Evolutionary conservation across 2,329 filamentous ascomycete genomes (phyloP).

Genomic region (Fusarium papillatum): DNA sequence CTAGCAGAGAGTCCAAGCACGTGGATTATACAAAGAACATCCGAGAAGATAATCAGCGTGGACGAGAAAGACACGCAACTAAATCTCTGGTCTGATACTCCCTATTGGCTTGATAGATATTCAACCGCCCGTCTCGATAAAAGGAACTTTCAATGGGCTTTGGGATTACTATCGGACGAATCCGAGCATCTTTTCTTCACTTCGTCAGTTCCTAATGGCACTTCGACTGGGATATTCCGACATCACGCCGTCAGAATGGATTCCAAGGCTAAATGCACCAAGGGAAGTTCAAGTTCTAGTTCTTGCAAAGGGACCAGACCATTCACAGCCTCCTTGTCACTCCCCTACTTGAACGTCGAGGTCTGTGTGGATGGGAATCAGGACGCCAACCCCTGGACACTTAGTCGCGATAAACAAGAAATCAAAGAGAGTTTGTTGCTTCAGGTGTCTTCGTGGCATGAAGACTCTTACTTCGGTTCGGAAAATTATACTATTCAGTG

Average conservation of each 20-base stretch:
- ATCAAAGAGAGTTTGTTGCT: conserved; percentile 18
- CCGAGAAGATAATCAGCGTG: not conserved
- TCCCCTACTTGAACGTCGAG: not conserved
- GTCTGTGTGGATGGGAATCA: conserved; percentile 20
- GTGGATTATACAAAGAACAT: conserved; percentile 2
- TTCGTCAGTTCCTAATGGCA: conserved; percentile 11
- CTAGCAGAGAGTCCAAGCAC: not conserved
- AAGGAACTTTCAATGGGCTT: not conserved
- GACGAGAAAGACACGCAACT: not conserved
- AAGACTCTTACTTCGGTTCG: not conserved
- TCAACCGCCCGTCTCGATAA: not conserved
- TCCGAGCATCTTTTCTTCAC: conserved; percentile 5
- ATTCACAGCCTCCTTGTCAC: not conserved
- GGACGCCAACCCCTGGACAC: conserved; percentile 3
- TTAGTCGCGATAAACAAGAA: conserved; percentile 22
- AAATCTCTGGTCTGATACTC: conserved; percentile 6
- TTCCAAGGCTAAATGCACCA: not conserved
- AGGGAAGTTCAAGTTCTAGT: accelerated
- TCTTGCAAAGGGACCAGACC: conserved; percentile 1
- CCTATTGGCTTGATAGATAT: not conserved
- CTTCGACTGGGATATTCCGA: conserved; percentile 12
- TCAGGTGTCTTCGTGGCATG: not conserved
- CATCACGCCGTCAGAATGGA: conserved; percentile 25
- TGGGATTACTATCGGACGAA: not conserved
- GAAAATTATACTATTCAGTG: conserved; percentile 5